Percentiles rank a stretch among this genome's conserved stretches.
These are phyloP conservation scores for Pyrenula aspistea DNA, from an alignment of 495 filamentous ascomycete species.

Conservation along the genomic window DNA sequence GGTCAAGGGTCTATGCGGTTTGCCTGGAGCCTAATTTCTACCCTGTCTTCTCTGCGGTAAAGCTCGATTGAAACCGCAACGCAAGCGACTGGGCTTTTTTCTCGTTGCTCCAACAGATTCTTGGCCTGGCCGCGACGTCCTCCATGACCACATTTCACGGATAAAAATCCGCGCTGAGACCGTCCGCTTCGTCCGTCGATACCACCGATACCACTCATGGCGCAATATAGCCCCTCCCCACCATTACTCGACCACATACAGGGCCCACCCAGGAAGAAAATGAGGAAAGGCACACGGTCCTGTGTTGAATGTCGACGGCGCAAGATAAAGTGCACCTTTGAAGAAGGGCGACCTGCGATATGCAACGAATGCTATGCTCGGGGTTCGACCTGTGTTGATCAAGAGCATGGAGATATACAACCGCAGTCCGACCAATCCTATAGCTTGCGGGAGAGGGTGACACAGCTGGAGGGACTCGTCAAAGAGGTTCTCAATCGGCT, in stretches of 20 bases:
- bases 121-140: too few relatives aligned
- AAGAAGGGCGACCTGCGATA: constrained; percentile 12
- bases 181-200: too few relatives aligned
- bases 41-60: too few relatives aligned
- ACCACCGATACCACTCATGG: neutral
- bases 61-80: too few relatives aligned
- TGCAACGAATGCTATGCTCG: constrained; percentile 26
- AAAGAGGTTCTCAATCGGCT: constrained; percentile 15
- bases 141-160: too few relatives aligned
- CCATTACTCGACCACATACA: neutral
- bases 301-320: constrained; percentile 19
- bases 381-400: constrained; percentile 21
- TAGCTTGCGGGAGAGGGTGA: constrained; percentile 24
- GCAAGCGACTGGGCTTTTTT: too few relatives aligned
- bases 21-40: too few relatives aligned
- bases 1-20: too few relatives aligned
- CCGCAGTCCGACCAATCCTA: constrained; percentile 17
- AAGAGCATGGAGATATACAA: constrained; percentile 15
- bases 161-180: too few relatives aligned
- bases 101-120: too few relatives aligned
- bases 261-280: constrained; percentile 23
- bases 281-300: constrained; percentile 14
- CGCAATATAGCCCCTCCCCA: neutral
- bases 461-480: constrained; percentile 23
- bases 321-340: constrained; percentile 27